Evolutionary conservation across 345 rosid genomes (phyloP), one percentile per base, ranked within the genome.

Genomic region (Camelina laxa): DNA sequence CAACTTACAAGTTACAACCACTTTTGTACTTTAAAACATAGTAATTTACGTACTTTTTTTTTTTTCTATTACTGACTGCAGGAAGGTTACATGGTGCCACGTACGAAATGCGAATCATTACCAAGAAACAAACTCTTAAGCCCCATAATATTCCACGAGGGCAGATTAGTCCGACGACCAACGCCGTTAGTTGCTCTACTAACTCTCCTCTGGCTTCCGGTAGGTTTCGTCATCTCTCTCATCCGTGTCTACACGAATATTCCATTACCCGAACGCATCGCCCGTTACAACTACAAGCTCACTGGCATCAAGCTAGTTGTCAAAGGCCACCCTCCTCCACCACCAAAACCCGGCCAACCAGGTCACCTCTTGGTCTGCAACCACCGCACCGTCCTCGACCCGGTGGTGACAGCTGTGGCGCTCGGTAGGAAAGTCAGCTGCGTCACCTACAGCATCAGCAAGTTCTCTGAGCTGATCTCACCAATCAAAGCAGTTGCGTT

Each of bases 401-500:
- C 99, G 0, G 90, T 90, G 6, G 87, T 92, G 41, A 92, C 87
- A 0, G 97, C 98, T 1, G 97, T 92, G 0, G 97, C 89, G 3
- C 85, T 95, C 0, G 88, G 91, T 11, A 83, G 99, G 22, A 92
- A 95, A 79, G 82, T 95, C n/a, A 92, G 97, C 60, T 92, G 98
- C 56, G 99, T 95, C 59, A 90, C 99, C 0, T 95, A 95, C 45
- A 95, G 99, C 49, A 92, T 95, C n/a, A 90, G 97, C 78, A 92
- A 90, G 65, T 89, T 89, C 82, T 75, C 91, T 0, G 98, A 92
- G 73, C 71, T 95, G 4, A 92, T 95, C 15, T 90, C 99, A 0
- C 99, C 99, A 0, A 90, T 95, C 67, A 87, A 81, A 69, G 81
- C 99, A 0, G 99, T 95, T n/a, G 99, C 99, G 1, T 78, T 95